Evolutionary conservation across 1,284 basidiomycete species (phyloP).

Genomic region (Athelia sp.): DNA sequence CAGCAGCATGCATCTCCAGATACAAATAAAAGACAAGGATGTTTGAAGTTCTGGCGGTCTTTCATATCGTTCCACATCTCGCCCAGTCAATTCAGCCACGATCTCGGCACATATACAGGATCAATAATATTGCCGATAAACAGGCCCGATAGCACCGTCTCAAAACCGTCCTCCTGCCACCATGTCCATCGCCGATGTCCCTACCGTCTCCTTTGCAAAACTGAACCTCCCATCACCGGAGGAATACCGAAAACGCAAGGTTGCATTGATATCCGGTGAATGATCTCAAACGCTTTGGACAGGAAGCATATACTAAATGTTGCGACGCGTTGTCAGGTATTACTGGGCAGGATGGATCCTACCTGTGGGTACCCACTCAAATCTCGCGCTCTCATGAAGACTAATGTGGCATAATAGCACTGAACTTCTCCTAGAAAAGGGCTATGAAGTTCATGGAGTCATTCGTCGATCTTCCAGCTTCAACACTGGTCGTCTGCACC

Average conservation of each 20-base stretch:
- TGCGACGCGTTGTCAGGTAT: conserved; percentile 56
- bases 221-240: conserved; percentile 63
- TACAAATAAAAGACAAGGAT: too few relatives aligned
- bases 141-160: too few relatives aligned
- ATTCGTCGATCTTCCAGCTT: conserved; percentile 92
- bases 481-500: conserved; percentile 88
- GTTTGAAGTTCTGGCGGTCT: too few relatives aligned
- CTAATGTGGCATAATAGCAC: conserved; percentile 44
- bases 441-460: conserved; percentile 90
- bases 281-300: conserved; percentile 5
- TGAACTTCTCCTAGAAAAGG: conserved; percentile 79
- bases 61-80: too few relatives aligned
- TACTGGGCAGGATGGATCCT: conserved; percentile 90
- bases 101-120: too few relatives aligned
- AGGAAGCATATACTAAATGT: conserved; percentile 1
- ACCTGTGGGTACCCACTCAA: conserved; percentile 51
- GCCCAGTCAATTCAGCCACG: too few relatives aligned
- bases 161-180: too few relatives aligned
- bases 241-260: conserved; percentile 81
- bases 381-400: conserved; percentile 5
- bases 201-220: conserved; percentile 31
- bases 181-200: too few relatives aligned
- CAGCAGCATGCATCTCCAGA: too few relatives aligned
- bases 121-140: too few relatives aligned
- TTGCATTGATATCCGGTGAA: conserved; percentile 83